These are phyloP conservation scores for Boletus sp. DNA, from an alignment of 1,284 basidiomycete species.

Conservation along the genomic window DNA sequence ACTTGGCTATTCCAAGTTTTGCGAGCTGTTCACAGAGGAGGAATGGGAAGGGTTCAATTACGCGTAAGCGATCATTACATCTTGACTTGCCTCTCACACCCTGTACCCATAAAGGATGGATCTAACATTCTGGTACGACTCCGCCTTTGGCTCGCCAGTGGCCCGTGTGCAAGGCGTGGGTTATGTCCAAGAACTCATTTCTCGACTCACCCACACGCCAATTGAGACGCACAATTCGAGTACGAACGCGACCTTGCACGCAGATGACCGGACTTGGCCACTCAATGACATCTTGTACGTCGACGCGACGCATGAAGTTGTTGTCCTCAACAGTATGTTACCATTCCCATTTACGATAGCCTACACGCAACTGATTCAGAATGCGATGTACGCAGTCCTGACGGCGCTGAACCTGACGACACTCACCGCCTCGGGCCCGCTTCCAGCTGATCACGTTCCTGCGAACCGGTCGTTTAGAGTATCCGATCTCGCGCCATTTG, in stretches of 20 bases:
- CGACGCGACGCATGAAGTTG: constrained; percentile 83
- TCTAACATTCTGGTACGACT: constrained; percentile 57
- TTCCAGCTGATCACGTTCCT: constrained; percentile 54
- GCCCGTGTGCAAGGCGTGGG: constrained; percentile 78
- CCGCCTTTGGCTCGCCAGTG: constrained; percentile 77
- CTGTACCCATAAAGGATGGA: constrained; percentile 5
- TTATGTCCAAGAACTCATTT: constrained; percentile 78
- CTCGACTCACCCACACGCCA: constrained; percentile 73
- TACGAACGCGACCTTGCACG: constrained; percentile 76
- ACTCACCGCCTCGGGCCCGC: constrained; percentile 46
- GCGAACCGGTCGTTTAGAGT: constrained; percentile 37
- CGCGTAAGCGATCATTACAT: constrained; percentile 42
- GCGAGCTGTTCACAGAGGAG: constrained; percentile 81
- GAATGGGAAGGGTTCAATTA: constrained; percentile 92
- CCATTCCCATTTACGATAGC: not conserved
- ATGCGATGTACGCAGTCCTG: constrained; percentile 35
- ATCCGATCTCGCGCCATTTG: constrained; percentile 30
- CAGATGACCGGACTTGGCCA: constrained; percentile 72
- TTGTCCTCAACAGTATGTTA: constrained; percentile 69
- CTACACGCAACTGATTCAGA: not conserved
- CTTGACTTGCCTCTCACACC: not conserved
- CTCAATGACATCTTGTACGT: constrained; percentile 78
- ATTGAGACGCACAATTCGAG: constrained; percentile 68
- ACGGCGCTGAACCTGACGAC: constrained; percentile 57
- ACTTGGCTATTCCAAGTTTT: constrained; percentile 87